Evolutionary conservation across 768 basidiomycete genomes (phyloP).

Genomic region (Termitomyces sp.): DNA sequence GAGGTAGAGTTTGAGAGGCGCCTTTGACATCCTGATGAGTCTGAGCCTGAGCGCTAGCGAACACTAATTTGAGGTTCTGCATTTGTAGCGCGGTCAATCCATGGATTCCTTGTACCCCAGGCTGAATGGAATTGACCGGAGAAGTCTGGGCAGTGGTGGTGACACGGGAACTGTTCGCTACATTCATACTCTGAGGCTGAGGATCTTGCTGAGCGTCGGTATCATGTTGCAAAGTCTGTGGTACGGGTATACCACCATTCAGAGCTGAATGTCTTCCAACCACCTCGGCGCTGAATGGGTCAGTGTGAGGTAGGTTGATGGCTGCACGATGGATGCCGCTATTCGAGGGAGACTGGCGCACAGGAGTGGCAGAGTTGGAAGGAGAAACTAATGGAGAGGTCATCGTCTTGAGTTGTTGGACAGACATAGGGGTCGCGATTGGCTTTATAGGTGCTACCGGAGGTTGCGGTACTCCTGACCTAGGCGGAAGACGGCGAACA

Average conservation of each 20-base stretch:
- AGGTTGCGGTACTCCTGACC: background rate
- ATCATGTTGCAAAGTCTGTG: background rate
- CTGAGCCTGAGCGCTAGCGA: background rate
- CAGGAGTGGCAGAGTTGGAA: background rate
- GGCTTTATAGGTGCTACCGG: background rate
- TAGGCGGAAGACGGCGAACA: background rate
- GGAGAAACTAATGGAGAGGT: background rate
- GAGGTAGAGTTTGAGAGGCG: background rate
- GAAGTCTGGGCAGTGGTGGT: background rate
- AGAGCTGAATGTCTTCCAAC: background rate
- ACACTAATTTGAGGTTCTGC: background rate
- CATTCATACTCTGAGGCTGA: background rate
- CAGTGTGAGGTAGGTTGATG: background rate
- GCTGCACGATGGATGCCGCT: background rate
- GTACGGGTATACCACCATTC: background rate
- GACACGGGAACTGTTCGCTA: background rate
- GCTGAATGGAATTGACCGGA: background rate
- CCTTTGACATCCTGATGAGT: background rate
- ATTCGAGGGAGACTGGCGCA: background rate
- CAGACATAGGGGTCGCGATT: background rate
- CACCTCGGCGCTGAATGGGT: background rate
- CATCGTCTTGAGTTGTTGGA: background rate
- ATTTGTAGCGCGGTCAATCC: background rate
- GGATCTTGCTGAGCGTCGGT: background rate
- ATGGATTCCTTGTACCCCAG: background rate